Conservation (phyloP, 768 basidiomycete species). For the Leccinum obscurum region DNA sequence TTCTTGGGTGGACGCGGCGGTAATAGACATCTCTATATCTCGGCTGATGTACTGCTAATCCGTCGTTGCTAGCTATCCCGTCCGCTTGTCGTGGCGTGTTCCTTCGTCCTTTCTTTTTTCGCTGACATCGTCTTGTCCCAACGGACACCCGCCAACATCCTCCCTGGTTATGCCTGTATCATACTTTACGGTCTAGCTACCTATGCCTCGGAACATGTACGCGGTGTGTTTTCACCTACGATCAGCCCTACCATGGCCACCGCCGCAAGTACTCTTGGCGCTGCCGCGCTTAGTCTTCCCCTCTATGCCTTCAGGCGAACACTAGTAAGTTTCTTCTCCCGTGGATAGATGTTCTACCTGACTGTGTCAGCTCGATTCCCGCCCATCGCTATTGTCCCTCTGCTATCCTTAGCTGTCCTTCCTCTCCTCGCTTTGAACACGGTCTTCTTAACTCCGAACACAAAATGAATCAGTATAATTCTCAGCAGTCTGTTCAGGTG, state of each 20-base stretch:
- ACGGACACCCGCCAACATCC: conserved; percentile 37
- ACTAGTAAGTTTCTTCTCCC: conserved; percentile 44
- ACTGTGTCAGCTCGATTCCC: conserved; percentile 46
- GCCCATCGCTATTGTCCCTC: conserved; percentile 50
- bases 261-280: conserved; percentile 59
- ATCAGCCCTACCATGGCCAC: conserved; percentile 57
- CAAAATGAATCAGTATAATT: conserved; percentile 44
- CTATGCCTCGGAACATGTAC: conserved; percentile 61
- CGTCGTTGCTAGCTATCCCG: conserved; percentile 46
- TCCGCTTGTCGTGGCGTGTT: conserved; percentile 44
- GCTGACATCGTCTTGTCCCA: conserved; percentile 51
- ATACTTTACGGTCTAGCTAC: conserved; percentile 59
- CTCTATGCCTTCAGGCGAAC: conserved; percentile 62
- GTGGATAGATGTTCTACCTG: conserved; percentile 4
- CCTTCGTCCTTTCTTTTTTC: conserved; percentile 55
- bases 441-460: conserved; percentile 59
- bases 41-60: conserved; percentile 21
- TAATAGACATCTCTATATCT: conserved; percentile 46
- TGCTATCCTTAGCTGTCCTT: conserved; percentile 56
- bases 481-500: conserved; percentile 53
- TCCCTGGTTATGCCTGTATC: conserved; percentile 70
- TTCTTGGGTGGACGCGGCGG: conserved; percentile 60
- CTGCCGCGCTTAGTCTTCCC: conserved; percentile 60
- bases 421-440: conserved; percentile 63
- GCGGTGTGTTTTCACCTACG: conserved; percentile 55